Base-by-base conservation (phyloP, 371 early-diverging fungal species). In the Zychaea mexicana region DNA sequence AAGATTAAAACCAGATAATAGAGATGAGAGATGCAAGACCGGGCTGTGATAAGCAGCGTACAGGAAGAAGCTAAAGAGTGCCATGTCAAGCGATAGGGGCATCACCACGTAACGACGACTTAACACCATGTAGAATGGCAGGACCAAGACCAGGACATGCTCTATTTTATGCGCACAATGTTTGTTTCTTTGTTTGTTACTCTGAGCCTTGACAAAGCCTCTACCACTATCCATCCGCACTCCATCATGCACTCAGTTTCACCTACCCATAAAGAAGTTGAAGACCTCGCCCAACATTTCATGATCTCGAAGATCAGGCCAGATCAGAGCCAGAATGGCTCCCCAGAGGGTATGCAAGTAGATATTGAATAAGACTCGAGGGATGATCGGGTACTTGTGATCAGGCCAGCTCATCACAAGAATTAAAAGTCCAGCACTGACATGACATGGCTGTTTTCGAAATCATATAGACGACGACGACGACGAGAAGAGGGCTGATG, bases 281-380 rank as follows among this genome's bases (percentile, higher is more conserved):
- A 81, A 81, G 2, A 80, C 57, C 63, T 87, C 87, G 42, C 85
- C 77, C 62, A 83, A 66, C 66, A 79, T 69, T 30, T 83, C 72
- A 55, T 84, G 81, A 56, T 82, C 83, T 57, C 87, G 75, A 22
- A 85, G 53, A 66, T 87, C 86, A 8, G 86, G 86, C 56, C 76
- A 73, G 32, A 81, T 61, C 52, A 85, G 57, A 10, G 87, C 83
- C 30, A 84, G 58, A 28, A 84, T 73, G 52, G 71, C 62, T 9
- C 85, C 85, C 88, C 86, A 85, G 60, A 84, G 60, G 30, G 78
- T 83, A 67, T 83, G 78, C 39, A 82, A 69, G 62, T 84, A 87
- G 49, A 85, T 73, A 60, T 87, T 87, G 57, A 84, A 79, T 21
- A 81, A 31, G 38, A 85, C 30, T 46, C 78, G 83, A 22, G 84